Conservation (phyloP, 2,329 filamentous ascomycete genomes). For the Pestalotiopsis sp. region DNA sequence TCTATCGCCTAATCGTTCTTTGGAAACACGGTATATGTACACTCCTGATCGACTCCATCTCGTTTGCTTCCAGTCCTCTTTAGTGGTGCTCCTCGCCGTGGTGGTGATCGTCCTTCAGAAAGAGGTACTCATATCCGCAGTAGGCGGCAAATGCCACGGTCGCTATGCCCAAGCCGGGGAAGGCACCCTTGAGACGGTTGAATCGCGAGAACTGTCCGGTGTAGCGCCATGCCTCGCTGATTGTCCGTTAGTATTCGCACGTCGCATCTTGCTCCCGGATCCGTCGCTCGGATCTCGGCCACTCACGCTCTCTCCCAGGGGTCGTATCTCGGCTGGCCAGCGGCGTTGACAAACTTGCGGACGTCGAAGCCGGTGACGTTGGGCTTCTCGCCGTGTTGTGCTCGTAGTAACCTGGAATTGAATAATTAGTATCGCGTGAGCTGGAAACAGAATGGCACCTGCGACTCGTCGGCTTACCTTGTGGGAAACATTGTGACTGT, state of each 20-base stretch:
- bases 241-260: not conserved
- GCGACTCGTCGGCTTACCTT: constrained; percentile 27
- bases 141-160: constrained; percentile 90
- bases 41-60: constrained; percentile 19
- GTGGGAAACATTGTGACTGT: constrained; percentile 36
- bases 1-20: not conserved
- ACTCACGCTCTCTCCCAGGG: constrained; percentile 68
- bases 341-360: constrained; percentile 74
- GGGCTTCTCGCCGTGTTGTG: constrained; percentile 56
- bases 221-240: constrained; percentile 94
- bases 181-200: constrained; percentile 84
- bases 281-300: not conserved
- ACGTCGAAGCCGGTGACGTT: constrained; percentile 94
- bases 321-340: constrained; percentile 65
- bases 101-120: constrained; percentile 74
- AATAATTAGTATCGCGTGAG: not conserved
- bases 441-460: not conserved
- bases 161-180: constrained; percentile 92
- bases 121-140: constrained; percentile 86
- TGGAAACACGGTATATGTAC: constrained; percentile 39
- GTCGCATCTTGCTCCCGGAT: not conserved
- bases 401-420: constrained; percentile 51
- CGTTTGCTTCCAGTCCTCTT: constrained; percentile 19
- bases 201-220: constrained; percentile 82
- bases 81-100: constrained; percentile 64